A percentile compares a stretch with the other conserved stretches of the same genome.
Conservation (phyloP, 2,329 filamentous ascomycete species). For the Neofusicoccum ribis region DNA sequence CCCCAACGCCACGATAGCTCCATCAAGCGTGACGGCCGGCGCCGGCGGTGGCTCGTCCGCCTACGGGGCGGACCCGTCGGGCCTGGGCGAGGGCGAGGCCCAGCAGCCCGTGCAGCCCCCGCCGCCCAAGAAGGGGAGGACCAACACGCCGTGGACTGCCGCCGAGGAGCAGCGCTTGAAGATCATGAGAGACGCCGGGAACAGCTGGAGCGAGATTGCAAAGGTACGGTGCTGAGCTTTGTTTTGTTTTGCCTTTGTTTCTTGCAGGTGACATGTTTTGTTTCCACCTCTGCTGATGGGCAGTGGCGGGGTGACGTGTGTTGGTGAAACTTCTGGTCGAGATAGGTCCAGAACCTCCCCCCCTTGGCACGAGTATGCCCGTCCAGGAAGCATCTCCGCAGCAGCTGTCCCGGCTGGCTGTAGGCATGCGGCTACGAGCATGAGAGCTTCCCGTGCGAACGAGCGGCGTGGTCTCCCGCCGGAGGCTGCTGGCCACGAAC, state of each 20-base stretch:
- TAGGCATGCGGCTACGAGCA: not conserved
- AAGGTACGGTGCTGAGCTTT: conserved; percentile 61
- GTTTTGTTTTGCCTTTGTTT: not conserved
- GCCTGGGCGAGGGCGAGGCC: not conserved
- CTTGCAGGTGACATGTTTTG: not conserved
- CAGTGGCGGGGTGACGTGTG: not conserved
- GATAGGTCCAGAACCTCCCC: not conserved
- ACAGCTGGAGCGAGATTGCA: conserved; percentile 96
- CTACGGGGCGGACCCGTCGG: conserved; percentile 11
- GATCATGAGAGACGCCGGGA: conserved; percentile 88
- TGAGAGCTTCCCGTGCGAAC: not conserved
- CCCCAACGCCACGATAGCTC: conserved; percentile 15
- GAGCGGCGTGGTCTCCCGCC: not conserved
- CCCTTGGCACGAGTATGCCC: not conserved
- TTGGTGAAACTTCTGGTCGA: not conserved
- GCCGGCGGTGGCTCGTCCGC: not conserved
- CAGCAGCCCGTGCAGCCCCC: conserved; percentile 26
- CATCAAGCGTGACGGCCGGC: conserved; percentile 1
- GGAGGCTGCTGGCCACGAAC: not conserved
- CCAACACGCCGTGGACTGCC: conserved; percentile 98
- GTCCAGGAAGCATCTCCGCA: not conserved
- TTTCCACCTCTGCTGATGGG: not conserved
- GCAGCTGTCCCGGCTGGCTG: not conserved
- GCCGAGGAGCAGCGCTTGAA: conserved; percentile 91
- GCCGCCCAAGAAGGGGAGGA: conserved; percentile 82